Percentiles rank a stretch among this genome's conserved stretches.
phyloP scores from a whole-genome alignment of 1,284 basidiomycete species.

The Fomitiporia mediterranea region DNA sequence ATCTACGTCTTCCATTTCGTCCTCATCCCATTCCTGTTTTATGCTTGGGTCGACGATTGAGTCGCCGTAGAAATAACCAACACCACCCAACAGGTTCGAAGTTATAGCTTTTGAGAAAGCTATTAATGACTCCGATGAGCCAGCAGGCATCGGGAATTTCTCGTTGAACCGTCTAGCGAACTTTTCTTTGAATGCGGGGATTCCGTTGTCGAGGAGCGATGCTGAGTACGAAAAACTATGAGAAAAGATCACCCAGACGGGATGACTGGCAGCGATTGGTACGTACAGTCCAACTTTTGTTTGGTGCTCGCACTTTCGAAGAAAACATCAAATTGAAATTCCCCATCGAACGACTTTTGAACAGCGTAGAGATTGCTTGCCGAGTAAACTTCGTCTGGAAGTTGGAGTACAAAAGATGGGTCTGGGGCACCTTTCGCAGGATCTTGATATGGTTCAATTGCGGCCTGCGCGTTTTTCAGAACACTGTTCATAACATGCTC shows the following conservation, averaged over 20 bases:
- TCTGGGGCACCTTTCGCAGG: slow-evolving; percentile 55
- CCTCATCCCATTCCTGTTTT: slow-evolving; percentile 86
- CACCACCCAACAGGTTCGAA: slow-evolving; percentile 84
- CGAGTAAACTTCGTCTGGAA: slow-evolving; percentile 69
- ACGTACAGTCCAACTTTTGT: slow-evolving; percentile 58
- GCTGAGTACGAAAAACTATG: slow-evolving; percentile 38
- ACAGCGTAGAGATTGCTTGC: slow-evolving; percentile 80
- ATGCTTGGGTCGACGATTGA: slow-evolving; percentile 84
- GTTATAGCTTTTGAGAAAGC: slow-evolving; percentile 84
- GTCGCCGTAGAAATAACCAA: slow-evolving; percentile 92
- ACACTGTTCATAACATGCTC: slow-evolving; percentile 67
- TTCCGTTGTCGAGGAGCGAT: slow-evolving; percentile 56
- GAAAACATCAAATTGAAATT: slow-evolving; percentile 84
- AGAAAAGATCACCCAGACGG: slow-evolving; percentile 18
- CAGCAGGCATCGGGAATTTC: slow-evolving; percentile 65
- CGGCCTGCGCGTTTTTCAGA: slow-evolving; percentile 50
- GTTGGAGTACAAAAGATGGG: slow-evolving; percentile 70
- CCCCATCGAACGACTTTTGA: slow-evolving; percentile 80
- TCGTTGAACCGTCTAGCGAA: slow-evolving; percentile 67
- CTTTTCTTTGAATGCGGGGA: slow-evolving; percentile 57
- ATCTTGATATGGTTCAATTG: slow-evolving; percentile 54
- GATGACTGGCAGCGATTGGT: not conserved
- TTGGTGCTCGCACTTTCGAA: slow-evolving; percentile 70
- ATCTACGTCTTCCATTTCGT: slow-evolving; percentile 51
- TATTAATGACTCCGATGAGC: slow-evolving; percentile 47